phyloP scores from a whole-genome alignment of 257 asterid genomes.

The Petunia secreta region DNA sequence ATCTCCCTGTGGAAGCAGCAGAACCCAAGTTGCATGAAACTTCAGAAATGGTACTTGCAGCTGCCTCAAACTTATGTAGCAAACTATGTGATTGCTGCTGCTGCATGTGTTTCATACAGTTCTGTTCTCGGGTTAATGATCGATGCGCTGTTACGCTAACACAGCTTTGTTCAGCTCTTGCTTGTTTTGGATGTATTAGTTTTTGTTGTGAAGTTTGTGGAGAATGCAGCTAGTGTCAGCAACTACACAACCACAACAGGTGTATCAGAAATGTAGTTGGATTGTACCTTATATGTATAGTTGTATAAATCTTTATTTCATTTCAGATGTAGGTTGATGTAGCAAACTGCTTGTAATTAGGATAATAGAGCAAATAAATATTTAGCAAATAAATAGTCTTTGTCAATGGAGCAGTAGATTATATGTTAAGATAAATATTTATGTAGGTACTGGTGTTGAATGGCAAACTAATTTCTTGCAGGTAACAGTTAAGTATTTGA shows the following conservation, averaged over 20 bases:
- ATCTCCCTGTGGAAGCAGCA: constrained; percentile 57
- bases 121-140: constrained; percentile 59
- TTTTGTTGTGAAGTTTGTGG: constrained; percentile 69
- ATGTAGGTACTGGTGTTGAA: too few relatives aligned
- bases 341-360: too few relatives aligned
- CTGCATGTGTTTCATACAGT: constrained; percentile 77
- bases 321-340: not conserved
- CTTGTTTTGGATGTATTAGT: constrained; percentile 72
- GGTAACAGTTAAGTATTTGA: too few relatives aligned
- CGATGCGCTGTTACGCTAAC: constrained; percentile 63
- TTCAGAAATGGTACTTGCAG: constrained; percentile 54
- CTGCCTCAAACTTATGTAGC: constrained; percentile 59
- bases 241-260: not conserved
- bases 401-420: too few relatives aligned
- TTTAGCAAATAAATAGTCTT: too few relatives aligned
- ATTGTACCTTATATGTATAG: not conserved
- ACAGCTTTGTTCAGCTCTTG: constrained; percentile 74
- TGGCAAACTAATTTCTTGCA: too few relatives aligned
- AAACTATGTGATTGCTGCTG: constrained; percentile 60
- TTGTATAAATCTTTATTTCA: not conserved
- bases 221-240: constrained; percentile 18
- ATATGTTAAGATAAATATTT: too few relatives aligned
- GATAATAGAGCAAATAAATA: too few relatives aligned
- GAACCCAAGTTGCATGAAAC: constrained; percentile 68
- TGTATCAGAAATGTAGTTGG: not conserved